Conservation (phyloP, 306 rosid species). For the Pyrus bretschneideri region DNA sequence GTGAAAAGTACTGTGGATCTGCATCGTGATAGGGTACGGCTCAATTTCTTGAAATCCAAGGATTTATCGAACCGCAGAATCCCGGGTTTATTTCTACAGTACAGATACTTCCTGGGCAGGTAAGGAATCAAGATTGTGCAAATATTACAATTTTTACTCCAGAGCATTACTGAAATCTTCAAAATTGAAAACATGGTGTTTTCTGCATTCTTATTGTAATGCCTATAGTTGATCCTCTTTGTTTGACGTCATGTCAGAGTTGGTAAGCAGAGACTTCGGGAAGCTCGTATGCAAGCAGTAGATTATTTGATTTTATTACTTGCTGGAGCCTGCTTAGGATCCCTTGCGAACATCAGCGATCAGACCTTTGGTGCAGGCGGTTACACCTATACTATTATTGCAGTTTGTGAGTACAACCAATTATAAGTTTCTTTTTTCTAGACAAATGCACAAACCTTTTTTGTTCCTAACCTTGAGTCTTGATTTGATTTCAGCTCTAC, state of each 20-base stretch:
- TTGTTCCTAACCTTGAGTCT: slow-evolving; percentile 12
- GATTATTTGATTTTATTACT: slow-evolving; percentile 87
- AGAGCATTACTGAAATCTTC: neutral
- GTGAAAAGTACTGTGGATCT: slow-evolving; percentile 53
- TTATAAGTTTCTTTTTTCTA: neutral
- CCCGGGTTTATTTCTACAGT: slow-evolving; percentile 68
- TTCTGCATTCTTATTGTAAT: neutral
- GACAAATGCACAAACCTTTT: neutral
- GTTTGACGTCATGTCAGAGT: slow-evolving; percentile 40
- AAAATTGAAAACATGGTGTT: neutral
- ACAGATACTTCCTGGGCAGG: slow-evolving; percentile 84
- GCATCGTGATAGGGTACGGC: slow-evolving; percentile 54
- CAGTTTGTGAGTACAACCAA: slow-evolving; percentile 66
- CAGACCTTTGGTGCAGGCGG: slow-evolving; percentile 68
- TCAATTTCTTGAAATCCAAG: slow-evolving; percentile 57
- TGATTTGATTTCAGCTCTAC: slow-evolving; percentile 69
- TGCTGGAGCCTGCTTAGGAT: slow-evolving; percentile 97
- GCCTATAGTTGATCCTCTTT: slow-evolving; percentile 9
- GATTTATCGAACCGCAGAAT: slow-evolving; percentile 73
- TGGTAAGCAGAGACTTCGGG: slow-evolving; percentile 84
- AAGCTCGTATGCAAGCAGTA: slow-evolving; percentile 73
- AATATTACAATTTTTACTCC: slow-evolving; percentile 6
- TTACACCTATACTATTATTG: slow-evolving; percentile 80
- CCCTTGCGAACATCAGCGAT: slow-evolving; percentile 55
- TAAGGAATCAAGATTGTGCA: slow-evolving; percentile 15